These are phyloP conservation scores for Penicillium sp. DNA, from an alignment of 2,329 filamentous ascomycete species.

Conservation along the genomic window DNA sequence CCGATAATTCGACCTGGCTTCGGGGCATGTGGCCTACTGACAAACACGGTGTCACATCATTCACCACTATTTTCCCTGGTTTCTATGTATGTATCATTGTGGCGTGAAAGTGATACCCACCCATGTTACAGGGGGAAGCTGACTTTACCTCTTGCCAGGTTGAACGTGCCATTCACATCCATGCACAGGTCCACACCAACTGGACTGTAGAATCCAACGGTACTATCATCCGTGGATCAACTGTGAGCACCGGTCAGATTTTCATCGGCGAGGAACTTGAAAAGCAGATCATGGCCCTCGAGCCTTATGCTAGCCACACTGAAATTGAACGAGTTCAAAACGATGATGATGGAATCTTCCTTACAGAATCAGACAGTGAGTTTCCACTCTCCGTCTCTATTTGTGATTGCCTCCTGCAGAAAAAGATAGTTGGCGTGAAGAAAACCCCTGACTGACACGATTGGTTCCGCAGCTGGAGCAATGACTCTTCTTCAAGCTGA, in stretches of 20 bases:
- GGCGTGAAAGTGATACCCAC: too few species aligned
- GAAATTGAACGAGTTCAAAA: conserved; percentile 35
- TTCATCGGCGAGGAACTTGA: conserved; percentile 33
- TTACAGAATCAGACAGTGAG: neutral
- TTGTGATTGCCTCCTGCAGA: too few species aligned
- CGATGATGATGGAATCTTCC: neutral
- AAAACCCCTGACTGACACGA: too few species aligned
- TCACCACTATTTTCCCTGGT: conserved; percentile 46
- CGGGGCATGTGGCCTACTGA: conserved; percentile 50
- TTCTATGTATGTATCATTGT: conserved; percentile 33
- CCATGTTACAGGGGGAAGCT: too few species aligned
- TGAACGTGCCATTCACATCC: conserved; percentile 48
- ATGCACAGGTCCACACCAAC: conserved; percentile 45
- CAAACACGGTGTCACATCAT: conserved; percentile 46
- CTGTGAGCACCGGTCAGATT: conserved; percentile 35
- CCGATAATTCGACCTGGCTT: conserved; percentile 41
- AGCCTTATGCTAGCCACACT: conserved; percentile 37
- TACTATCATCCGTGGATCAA: conserved; percentile 29
- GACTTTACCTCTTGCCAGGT: too few species aligned
- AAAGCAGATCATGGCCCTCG: conserved; percentile 34
- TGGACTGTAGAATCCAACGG: conserved; percentile 26
- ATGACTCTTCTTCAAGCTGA: neutral
- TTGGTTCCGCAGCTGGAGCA: neutral
- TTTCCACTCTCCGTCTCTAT: neutral
- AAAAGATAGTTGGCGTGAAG: neutral